Conservation (phyloP, 2,329 filamentous ascomycete genomes). For the Cryphonectria radicalis region DNA sequence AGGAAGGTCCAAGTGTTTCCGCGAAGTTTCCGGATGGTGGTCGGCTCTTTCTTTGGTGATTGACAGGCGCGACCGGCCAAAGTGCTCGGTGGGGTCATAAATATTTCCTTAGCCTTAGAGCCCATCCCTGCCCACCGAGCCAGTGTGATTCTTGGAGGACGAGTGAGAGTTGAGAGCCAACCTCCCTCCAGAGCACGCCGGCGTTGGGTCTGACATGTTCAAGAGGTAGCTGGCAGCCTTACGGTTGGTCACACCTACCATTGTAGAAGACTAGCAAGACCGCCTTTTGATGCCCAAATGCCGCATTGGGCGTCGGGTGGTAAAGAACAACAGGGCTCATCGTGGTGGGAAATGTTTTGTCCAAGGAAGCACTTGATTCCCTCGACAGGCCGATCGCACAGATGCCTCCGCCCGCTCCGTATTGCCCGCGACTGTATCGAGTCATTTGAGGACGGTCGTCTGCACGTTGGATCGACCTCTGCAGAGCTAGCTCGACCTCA, state of each 20-base stretch:
- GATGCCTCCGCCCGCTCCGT: background rate
- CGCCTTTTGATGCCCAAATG: background rate
- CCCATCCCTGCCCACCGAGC: conserved; percentile 18
- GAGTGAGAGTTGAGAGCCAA: conserved; percentile 26
- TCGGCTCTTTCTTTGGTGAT: conserved; percentile 8
- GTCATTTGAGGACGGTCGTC: conserved; percentile 8
- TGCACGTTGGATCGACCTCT: conserved; percentile 23
- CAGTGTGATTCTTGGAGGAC: conserved; percentile 22
- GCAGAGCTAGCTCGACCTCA: conserved; percentile 14
- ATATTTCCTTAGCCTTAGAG: conserved; percentile 17
- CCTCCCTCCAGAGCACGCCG: conserved; percentile 21
- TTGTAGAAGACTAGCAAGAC: background rate
- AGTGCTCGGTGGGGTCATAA: conserved; percentile 16
- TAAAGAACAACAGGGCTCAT: background rate
- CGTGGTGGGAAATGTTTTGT: background rate
- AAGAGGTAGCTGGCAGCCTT: conserved; percentile 26
- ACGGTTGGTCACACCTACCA: conserved; percentile 7
- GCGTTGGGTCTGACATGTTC: conserved; percentile 22
- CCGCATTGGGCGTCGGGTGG: background rate
- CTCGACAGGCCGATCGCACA: background rate
- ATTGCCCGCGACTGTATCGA: background rate
- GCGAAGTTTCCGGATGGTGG: conserved; percentile 1
- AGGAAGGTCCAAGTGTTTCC: background rate
- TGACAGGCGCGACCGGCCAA: conserved; percentile 12
- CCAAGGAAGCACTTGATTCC: background rate